Percentiles rank a stretch among this genome's conserved stretches.
These are phyloP conservation scores for Magnaporthiopsis poae DNA, from an alignment of 2,329 filamentous ascomycete species.

Conservation along the genomic window DNA sequence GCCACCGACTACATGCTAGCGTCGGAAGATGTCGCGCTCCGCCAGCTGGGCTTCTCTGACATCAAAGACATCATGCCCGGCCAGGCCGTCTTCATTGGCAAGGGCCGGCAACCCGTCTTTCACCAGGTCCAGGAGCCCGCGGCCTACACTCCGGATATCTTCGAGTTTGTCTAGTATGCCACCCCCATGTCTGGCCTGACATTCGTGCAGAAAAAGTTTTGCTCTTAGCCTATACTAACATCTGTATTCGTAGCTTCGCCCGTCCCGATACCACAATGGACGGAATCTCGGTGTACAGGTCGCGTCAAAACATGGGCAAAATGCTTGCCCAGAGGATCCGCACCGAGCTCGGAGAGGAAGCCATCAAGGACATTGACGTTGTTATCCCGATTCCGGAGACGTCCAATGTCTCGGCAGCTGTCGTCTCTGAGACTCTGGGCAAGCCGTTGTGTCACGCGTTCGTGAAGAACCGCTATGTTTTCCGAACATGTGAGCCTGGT, in stretches of 20 bases:
- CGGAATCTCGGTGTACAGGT: slow-evolving; percentile 76
- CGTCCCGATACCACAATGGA: slow-evolving; percentile 75
- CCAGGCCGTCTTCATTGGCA: slow-evolving; percentile 54
- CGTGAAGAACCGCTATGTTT: slow-evolving; percentile 83
- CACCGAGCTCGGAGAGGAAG: slow-evolving; percentile 56
- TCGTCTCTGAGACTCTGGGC: slow-evolving; percentile 62
- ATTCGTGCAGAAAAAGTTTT: neutral
- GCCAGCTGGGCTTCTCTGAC: slow-evolving; percentile 68
- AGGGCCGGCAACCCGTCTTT: slow-evolving; percentile 65
- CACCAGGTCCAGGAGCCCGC: slow-evolving; percentile 59
- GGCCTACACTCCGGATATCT: slow-evolving; percentile 73
- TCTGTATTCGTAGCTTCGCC: slow-evolving; percentile 42
- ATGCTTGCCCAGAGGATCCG: slow-evolving; percentile 67
- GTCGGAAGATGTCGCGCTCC: slow-evolving; percentile 75
- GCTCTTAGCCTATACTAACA: neutral
- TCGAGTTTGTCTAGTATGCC: slow-evolving; percentile 65
- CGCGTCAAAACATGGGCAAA: slow-evolving; percentile 76
- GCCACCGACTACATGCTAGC: slow-evolving; percentile 82
- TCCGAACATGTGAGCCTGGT: slow-evolving; percentile 66
- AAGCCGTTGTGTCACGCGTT: slow-evolving; percentile 75
- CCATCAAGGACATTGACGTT: slow-evolving; percentile 66
- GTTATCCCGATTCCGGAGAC: slow-evolving; percentile 37
- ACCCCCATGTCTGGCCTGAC: neutral
- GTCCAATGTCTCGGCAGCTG: slow-evolving; percentile 68
- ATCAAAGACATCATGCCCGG: slow-evolving; percentile 72